These are phyloP conservation scores for Phaffia rhodozyma DNA, from an alignment of 1,284 basidiomycete species.

Conservation along the genomic window DNA sequence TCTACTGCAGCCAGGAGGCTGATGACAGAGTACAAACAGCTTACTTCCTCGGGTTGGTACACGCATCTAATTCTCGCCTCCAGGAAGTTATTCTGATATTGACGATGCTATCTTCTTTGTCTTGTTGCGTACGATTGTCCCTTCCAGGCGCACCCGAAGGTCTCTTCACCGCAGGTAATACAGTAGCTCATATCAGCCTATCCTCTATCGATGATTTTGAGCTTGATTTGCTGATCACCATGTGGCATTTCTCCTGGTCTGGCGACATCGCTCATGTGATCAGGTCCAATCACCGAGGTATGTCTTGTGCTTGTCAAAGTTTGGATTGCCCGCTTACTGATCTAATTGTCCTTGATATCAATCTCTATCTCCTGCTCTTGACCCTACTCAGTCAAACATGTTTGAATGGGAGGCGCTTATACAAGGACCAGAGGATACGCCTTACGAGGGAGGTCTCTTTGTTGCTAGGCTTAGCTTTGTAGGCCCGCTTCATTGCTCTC, in stretches of 20 bases:
- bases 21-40: slow-evolving; percentile 88
- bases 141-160: slow-evolving; percentile 66
- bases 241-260: not conserved
- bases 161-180: slow-evolving; percentile 80
- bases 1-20: slow-evolving; percentile 38
- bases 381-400: slow-evolving; percentile 89
- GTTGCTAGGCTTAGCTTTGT: slow-evolving; percentile 85
- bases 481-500: slow-evolving; percentile 14
- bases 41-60: slow-evolving; percentile 49
- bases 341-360: not conserved
- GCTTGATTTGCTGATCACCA: slow-evolving; percentile 1
- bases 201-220: not conserved
- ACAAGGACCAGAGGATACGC: slow-evolving; percentile 90
- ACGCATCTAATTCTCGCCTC: slow-evolving; percentile 1
- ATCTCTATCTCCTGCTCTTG: slow-evolving; percentile 20
- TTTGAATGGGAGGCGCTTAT: slow-evolving; percentile 98
- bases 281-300: slow-evolving; percentile 10
- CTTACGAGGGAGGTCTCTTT: slow-evolving; percentile 96
- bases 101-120: not conserved
- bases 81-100: slow-evolving; percentile 4
- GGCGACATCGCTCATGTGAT: slow-evolving; percentile 1
- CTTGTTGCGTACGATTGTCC: slow-evolving; percentile 21
- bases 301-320: not conserved
- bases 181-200: not conserved
- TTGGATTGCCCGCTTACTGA: too few relatives aligned